These are phyloP conservation scores for Yamadazyma mexicana DNA, from an alignment of 1,139 yeast genomes.

Conservation along the genomic window DNA sequence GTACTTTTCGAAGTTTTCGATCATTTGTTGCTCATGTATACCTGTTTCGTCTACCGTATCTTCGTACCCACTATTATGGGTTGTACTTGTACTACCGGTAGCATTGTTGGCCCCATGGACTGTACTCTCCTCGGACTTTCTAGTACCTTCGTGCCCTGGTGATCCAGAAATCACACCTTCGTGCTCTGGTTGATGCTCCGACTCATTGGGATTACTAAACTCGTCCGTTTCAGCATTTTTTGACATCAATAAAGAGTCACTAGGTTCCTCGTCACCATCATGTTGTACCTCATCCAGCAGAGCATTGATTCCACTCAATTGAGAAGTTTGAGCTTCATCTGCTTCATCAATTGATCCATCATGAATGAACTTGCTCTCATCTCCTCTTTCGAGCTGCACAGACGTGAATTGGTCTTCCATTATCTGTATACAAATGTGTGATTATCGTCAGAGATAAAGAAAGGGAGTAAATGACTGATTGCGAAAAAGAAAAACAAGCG, in stretches of 20 bases:
- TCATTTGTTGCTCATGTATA: constrained; percentile 5
- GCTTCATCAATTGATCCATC: constrained; percentile 9
- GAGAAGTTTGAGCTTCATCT: constrained; percentile 8
- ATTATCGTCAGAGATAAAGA: neutral
- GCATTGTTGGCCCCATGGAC: neutral
- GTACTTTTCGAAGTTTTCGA: constrained; percentile 21
- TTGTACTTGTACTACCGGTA: neutral
- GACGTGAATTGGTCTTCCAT: constrained; percentile 56
- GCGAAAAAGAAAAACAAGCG: constrained; percentile 1
- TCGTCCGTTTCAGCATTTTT: neutral
- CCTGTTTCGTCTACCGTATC: constrained; percentile 7
- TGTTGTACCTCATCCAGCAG: neutral
- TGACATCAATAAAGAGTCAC: constrained; percentile 13
- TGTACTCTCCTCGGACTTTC: neutral
- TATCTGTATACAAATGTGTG: constrained; percentile 14
- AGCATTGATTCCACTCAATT: constrained; percentile 1
- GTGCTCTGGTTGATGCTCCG: neutral
- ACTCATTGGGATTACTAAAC: neutral
- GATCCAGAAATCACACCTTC: too few relatives aligned
- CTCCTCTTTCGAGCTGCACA: constrained; percentile 58
- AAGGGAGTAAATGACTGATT: constrained; percentile 1
- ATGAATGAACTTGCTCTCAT: constrained; percentile 17
- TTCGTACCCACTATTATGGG: neutral
- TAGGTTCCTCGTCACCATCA: constrained; percentile 13
- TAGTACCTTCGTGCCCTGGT: neutral